A percentile compares a stretch with the other conserved stretches of the same genome.
phyloP scores from a whole-genome alignment of 345 rosid genomes.

The Linum trigynum region DNA sequence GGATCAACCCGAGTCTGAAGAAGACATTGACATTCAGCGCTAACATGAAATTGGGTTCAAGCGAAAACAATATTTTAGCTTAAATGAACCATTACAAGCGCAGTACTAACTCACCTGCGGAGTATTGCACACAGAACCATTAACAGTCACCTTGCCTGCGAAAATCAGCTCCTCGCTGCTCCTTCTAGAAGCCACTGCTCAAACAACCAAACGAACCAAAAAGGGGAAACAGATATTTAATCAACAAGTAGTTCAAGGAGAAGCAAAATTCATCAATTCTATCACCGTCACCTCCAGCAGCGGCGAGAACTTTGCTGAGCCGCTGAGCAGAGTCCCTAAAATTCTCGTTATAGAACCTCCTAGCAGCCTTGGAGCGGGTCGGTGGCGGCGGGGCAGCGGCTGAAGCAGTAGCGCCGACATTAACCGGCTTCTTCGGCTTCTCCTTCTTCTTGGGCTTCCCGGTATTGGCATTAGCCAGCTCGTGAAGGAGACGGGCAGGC shows the following conservation, averaged over 20 bases:
- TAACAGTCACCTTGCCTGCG: constrained; percentile 78
- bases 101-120: constrained; percentile 50
- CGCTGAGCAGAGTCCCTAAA: constrained; percentile 66
- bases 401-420: constrained; percentile 1
- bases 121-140: constrained; percentile 66
- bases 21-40: constrained; percentile 1
- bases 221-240: background rate
- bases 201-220: background rate
- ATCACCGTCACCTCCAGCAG: constrained; percentile 68
- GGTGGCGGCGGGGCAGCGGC: constrained; percentile 16
- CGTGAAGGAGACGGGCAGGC: constrained; percentile 47
- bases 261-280: background rate
- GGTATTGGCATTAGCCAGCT: constrained; percentile 58
- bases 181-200: constrained; percentile 81
- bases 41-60: background rate
- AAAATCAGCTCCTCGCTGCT: constrained; percentile 79
- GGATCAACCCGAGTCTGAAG: constrained; percentile 86
- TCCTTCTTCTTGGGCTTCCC: constrained; percentile 42
- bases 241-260: background rate
- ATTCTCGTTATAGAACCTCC: constrained; percentile 75
- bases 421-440: constrained; percentile 24
- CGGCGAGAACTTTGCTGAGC: constrained; percentile 82
- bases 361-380: constrained; percentile 63
- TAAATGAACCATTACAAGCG: background rate
- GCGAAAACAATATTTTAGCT: background rate